Evolutionary conservation across 1,284 basidiomycete genomes (phyloP).

Genomic region (Naganishia liquefaciens): DNA sequence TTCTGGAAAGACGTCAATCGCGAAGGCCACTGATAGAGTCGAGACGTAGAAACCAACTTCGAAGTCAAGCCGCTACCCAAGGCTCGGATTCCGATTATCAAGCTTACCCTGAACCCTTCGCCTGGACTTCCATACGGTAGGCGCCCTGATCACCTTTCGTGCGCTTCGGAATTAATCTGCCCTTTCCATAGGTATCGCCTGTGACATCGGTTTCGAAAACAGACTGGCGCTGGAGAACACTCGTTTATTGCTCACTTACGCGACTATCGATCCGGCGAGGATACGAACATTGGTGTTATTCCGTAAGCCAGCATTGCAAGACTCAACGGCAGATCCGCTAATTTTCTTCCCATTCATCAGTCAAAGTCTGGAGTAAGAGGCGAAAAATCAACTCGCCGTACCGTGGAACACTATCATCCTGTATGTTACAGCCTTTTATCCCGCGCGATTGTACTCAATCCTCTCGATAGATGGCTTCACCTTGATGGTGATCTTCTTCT

Average conservation of each 20-base stretch:
- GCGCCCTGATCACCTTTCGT: constrained; percentile 10
- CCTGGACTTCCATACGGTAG: constrained; percentile 77
- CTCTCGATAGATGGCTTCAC: constrained; percentile 75
- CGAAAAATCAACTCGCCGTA: constrained; percentile 98
- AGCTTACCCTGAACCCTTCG: constrained; percentile 87
- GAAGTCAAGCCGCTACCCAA: constrained; percentile 94
- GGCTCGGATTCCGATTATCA: constrained; percentile 97
- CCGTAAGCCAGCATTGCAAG: constrained; percentile 57
- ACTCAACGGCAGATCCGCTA: constrained; percentile 17
- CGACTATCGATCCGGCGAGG: constrained; percentile 91
- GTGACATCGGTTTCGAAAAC: constrained; percentile 99
- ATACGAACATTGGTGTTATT: constrained; percentile 93
- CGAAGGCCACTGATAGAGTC: constrained; percentile 1
- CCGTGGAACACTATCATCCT: constrained; percentile 92
- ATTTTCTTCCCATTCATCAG: constrained; percentile 54
- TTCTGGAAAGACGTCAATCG: not conserved
- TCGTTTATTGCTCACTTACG: constrained; percentile 91
- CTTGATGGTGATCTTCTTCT: constrained; percentile 94
- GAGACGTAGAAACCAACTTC: constrained; percentile 84
- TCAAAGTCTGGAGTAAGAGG: constrained; percentile 99
- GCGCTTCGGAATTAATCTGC: not conserved
- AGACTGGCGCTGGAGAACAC: constrained; percentile 96
- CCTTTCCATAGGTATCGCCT: constrained; percentile 67
- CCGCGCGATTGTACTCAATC: not conserved
- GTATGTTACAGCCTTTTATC: constrained; percentile 37